Evolutionary conservation across 1,139 yeast genomes (phyloP), one percentile per base, ranked within the genome.

Genomic region (Yamadazyma siamensis): DNA sequence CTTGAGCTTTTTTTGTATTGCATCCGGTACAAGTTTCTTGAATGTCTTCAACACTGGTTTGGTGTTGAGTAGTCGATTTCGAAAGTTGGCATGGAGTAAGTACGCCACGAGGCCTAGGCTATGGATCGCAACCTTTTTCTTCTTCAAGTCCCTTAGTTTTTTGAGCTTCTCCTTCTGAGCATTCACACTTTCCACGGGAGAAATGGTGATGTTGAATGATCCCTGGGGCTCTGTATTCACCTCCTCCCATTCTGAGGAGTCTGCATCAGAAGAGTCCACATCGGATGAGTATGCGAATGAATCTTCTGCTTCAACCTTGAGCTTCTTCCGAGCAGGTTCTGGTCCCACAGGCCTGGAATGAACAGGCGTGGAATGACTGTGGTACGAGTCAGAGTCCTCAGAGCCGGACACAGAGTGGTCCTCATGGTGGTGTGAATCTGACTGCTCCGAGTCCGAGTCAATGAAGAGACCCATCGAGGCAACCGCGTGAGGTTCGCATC

Each of bases 11-110:
- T 34, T 25, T n/a, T 47, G 14, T 8, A 58, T 29, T 6, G 49
- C 35, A 3, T 47, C 44, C 0, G 69, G 69, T 6, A 61, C 35
- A 4, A 56, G 31, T 28, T 48, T 56, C 35, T 52, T 59, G 17
- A 62, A 28, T 4, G 43, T 27, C 31, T 49, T 56, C 8, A 43
- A 46, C 4, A 61, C 55, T 15, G 28, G 38, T 19, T 36, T 36
- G 16, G 44, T 28, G 9, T 47, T 48, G 4, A 64, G 34, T 35
- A 56, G 41, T 5, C 34, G 28, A 33, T 62, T 62, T 25, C 70
- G 39, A 9, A 36, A 32, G 18, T 38, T 38, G 0, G 52, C 59
- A 39, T 54, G 57, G 1, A 47, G 27, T 34, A 55, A 49, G 32
- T 59, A 63, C 1, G 50, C 22, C 3, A 50, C 37, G 36, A 62